Base-by-base conservation (phyloP, 768 basidiomycete genomes). In the Lepiota brunneoincarnata region DNA sequence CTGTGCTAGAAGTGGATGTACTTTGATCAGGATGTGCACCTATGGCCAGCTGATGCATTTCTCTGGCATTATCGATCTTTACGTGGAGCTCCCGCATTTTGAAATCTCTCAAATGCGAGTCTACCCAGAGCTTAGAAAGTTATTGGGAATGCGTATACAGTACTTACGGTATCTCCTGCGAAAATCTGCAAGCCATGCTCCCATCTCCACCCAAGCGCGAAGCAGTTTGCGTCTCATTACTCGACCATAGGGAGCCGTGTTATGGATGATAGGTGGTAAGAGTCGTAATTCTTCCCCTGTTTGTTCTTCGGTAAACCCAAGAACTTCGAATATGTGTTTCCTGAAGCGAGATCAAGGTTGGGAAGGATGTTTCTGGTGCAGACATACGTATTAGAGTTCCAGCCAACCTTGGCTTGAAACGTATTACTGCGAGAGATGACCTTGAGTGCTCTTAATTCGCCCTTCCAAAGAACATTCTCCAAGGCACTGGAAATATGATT, bases 21-120 rank as follows among this genome's bases (percentile, higher is more conserved):
- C 90, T 84, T 66, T 92, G 90, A 55, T 85, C 83, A 24, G 83
- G 81, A 68, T 91, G 88, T 5, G 89, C 86, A 15, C 90, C 90
- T 46, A 92, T 79, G 0, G 77, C 86, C 41, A 66, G 74, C 65
- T 89, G 88, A 66, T 85, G 86, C 77, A 84, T 81, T 60, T 90
- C 88, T 35, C 87, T 74, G 5, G 75, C 84, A 58, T 73, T 76
- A 28, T 86, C 79, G 34, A 82, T 69, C 54, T 77, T 78, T 14
- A 86, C 76, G 67, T 76, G 76, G 2, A 76, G 57, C 50, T 65
- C 73, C 45, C 73, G 70, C 20, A 69, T 66, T 34, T 61, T 74
- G 55, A 71, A 59, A 10, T 79, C 74, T 54, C 78, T 79, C 35
- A 84, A 67, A n/a, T 71, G 66, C 17, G 67, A 62, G 26, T 69